Evolutionary conservation across 805 yeast genomes (phyloP).

Genomic region (Candida yuanshanica): DNA sequence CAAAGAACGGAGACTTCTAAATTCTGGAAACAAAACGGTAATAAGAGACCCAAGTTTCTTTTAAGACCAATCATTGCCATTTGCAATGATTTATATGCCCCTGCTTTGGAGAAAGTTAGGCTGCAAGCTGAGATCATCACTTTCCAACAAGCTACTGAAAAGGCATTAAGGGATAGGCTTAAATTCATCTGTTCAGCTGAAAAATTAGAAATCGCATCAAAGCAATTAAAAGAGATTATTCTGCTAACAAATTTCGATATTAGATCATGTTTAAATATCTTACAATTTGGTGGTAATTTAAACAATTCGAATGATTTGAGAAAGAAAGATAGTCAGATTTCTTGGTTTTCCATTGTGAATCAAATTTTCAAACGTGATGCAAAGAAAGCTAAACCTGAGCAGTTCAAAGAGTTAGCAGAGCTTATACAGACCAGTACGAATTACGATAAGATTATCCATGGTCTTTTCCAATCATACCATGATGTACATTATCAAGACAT

Average conservation of each 20-base stretch:
- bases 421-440: conserved; percentile 42
- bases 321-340: conserved; percentile 52
- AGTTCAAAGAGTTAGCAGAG: conserved; percentile 42
- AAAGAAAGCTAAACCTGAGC: conserved; percentile 38
- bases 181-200: conserved; percentile 53
- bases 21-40: conserved; percentile 23
- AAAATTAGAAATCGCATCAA: conserved; percentile 39
- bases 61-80: conserved; percentile 86
- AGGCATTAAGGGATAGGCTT: conserved; percentile 40
- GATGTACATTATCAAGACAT: conserved; percentile 61
- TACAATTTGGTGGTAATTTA: conserved; percentile 51
- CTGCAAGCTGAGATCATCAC: conserved; percentile 66
- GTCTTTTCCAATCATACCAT: conserved; percentile 66
- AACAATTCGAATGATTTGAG: conserved; percentile 21
- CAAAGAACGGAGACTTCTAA: conserved; percentile 22
- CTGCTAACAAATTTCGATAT: conserved; percentile 75
- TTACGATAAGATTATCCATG: conserved; percentile 60
- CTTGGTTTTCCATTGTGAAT: conserved; percentile 66
- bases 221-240: conserved; percentile 57
- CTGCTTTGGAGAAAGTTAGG: conserved; percentile 68
- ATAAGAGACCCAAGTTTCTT: conserved; percentile 39
- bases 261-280: conserved; percentile 74
- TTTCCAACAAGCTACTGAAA: conserved; percentile 53
- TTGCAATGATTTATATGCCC: conserved; percentile 81
- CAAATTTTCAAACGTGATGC: conserved; percentile 52